A percentile compares a stretch with the other conserved stretches of the same genome.
phyloP scores from a whole-genome alignment of 202 grass and related monocot genomes.

The Musa balbisiana region DNA sequence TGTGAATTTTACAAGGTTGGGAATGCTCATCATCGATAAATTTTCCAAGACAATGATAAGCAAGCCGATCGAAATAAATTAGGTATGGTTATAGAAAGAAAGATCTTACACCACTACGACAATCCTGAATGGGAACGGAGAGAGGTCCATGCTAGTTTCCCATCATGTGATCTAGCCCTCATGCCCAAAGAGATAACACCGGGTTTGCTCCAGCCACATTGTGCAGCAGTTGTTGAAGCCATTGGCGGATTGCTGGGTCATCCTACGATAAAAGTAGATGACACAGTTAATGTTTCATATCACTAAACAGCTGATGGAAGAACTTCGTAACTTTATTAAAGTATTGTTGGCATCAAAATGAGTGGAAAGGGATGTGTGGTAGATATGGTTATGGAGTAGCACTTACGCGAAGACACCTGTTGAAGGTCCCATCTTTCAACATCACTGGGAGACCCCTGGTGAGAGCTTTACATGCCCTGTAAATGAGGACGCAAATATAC shows the following conservation, averaged over 20 bases:
- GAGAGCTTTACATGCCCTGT: conserved; percentile 60
- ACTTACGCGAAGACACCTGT: conserved; percentile 55
- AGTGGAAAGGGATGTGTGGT: too few species aligned
- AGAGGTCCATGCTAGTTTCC: conserved; percentile 4
- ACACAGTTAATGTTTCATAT: too few species aligned
- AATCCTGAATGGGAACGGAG: neutral
- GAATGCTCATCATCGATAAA: too few species aligned
- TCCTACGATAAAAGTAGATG: conserved; percentile 26
- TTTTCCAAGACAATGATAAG: too few species aligned
- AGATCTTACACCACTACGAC: neutral
- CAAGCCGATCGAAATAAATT: too few species aligned
- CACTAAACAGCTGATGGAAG: too few species aligned
- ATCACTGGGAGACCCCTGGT: conserved; percentile 37
- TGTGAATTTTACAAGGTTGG: too few species aligned
- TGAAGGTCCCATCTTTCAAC: conserved; percentile 70
- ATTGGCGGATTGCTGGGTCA: conserved; percentile 46
- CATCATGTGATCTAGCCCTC: conserved; percentile 47
- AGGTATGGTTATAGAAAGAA: neutral
- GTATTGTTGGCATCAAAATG: too few species aligned
- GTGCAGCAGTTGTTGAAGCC: conserved; percentile 59
- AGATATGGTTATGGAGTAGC: neutral
- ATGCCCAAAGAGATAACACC: conserved; percentile 35
- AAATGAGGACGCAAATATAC: neutral
- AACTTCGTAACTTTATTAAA: too few species aligned
- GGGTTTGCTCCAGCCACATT: conserved; percentile 42